Evolutionary conservation across 306 rosid species (phyloP).

Genomic region (Fragaria ananassa): DNA sequence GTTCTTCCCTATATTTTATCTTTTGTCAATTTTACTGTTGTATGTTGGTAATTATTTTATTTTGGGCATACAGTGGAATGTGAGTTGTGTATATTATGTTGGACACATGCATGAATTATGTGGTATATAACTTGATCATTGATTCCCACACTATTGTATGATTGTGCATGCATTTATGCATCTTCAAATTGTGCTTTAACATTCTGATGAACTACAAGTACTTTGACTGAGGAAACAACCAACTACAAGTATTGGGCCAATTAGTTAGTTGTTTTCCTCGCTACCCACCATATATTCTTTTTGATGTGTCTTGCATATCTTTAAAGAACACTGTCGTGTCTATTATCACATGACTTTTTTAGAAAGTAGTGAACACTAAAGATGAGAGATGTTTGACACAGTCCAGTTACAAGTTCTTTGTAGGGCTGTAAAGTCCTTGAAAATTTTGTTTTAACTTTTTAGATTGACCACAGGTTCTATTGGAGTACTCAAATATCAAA

Average conservation of each 20-base stretch:
- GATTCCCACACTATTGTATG: neutral
- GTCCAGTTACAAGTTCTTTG: neutral
- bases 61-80: neutral
- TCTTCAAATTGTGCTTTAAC: neutral
- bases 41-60: neutral
- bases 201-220: neutral
- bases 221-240: neutral
- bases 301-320: neutral
- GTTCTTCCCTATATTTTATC: constrained; percentile 15
- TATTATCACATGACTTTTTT: neutral
- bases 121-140: neutral
- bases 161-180: neutral
- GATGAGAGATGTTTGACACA: neutral
- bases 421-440: neutral
- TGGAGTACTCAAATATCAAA: neutral
- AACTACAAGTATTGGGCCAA: neutral
- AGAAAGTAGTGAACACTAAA: neutral
- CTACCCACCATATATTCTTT: neutral
- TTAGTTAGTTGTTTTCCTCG: neutral
- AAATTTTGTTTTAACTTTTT: neutral
- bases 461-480: neutral
- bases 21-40: neutral
- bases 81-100: neutral
- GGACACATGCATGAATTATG: neutral
- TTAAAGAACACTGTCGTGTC: neutral